A percentile compares a stretch with the other conserved stretches of the same genome.
Conservation (phyloP, 768 basidiomycete species). For the Panaeolus papilionaceus region DNA sequence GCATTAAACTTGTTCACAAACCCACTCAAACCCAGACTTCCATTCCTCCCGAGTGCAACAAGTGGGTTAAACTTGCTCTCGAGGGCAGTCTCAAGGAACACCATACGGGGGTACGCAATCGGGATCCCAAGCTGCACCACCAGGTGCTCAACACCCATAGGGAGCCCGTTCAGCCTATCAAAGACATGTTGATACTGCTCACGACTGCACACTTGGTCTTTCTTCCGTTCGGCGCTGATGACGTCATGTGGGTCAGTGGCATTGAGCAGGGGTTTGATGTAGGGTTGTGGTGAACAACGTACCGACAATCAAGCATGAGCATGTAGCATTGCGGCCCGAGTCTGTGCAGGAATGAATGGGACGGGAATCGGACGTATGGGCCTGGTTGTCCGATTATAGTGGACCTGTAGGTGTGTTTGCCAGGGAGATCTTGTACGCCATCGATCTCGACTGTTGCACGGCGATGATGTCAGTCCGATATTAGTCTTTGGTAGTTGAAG, state of each 20-base stretch:
- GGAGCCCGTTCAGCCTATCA: conserved; percentile 61
- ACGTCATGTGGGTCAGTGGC: conserved; percentile 3
- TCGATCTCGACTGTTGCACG: conserved; percentile 66
- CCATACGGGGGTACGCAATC: conserved; percentile 93
- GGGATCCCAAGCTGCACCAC: conserved; percentile 87
- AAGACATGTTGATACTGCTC: conserved; percentile 79
- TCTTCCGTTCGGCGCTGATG: conserved; percentile 81
- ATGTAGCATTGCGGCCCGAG: conserved; percentile 81
- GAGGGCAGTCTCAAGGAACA: conserved; percentile 81
- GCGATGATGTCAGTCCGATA: conserved; percentile 6
- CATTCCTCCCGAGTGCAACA: conserved; percentile 71
- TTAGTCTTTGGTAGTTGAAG: conserved; percentile 1
- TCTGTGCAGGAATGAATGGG: conserved; percentile 82
- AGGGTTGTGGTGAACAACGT: conserved; percentile 30
- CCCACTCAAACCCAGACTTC: conserved; percentile 71
- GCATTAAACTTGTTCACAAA: conserved; percentile 92
- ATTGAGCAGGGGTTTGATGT: not conserved
- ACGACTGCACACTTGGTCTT: conserved; percentile 79
- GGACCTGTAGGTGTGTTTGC: conserved; percentile 70
- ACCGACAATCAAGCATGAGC: conserved; percentile 85
- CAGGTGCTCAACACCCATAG: conserved; percentile 77
- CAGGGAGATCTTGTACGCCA: conserved; percentile 66
- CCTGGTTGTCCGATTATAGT: conserved; percentile 79
- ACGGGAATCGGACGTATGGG: conserved; percentile 78
- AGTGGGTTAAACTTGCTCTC: conserved; percentile 88